These are phyloP conservation scores for Phytophthora pinifolia DNA, from an alignment of 352 stramenopile genomes.

Conservation along the genomic window DNA sequence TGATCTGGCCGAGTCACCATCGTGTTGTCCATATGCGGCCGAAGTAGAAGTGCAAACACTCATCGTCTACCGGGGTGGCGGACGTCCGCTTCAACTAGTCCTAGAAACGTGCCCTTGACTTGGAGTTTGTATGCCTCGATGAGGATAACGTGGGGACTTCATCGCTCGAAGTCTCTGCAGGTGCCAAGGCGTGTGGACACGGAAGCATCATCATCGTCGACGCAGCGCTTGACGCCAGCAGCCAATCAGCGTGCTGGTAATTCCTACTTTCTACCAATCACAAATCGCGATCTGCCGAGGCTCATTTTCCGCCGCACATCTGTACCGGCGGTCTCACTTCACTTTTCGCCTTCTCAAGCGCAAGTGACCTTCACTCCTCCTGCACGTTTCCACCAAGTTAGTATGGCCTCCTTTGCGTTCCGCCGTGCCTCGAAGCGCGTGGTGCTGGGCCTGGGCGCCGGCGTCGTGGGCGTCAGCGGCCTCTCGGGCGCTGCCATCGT, in stretches of 20 bases:
- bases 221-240: background rate
- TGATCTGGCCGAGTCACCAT: too few relatives aligned
- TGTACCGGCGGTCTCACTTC: slow-evolving; percentile 35
- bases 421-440: slow-evolving; percentile 53
- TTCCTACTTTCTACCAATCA: slow-evolving; percentile 8
- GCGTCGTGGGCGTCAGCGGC: slow-evolving; percentile 44
- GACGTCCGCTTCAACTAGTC: slow-evolving; percentile 17
- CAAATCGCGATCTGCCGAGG: background rate
- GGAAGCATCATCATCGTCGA: too few relatives aligned
- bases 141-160: slow-evolving; percentile 15
- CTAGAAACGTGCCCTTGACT: slow-evolving; percentile 17
- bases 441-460: slow-evolving; percentile 50
- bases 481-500: slow-evolving; percentile 66
- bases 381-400: background rate
- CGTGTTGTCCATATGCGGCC: slow-evolving; percentile 15
- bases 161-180: slow-evolving; percentile 2
- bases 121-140: slow-evolving; percentile 11
- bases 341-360: slow-evolving; percentile 31
- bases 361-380: slow-evolving; percentile 12
- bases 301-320: slow-evolving; percentile 5
- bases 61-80: slow-evolving; percentile 2
- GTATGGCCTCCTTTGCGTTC: slow-evolving; percentile 69
- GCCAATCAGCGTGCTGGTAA: background rate
- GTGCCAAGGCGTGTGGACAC: too few relatives aligned
- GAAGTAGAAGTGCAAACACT: slow-evolving; percentile 10